Base-by-base conservation (phyloP, 73 alveolate species). In the Uronychia binucleata region DNA sequence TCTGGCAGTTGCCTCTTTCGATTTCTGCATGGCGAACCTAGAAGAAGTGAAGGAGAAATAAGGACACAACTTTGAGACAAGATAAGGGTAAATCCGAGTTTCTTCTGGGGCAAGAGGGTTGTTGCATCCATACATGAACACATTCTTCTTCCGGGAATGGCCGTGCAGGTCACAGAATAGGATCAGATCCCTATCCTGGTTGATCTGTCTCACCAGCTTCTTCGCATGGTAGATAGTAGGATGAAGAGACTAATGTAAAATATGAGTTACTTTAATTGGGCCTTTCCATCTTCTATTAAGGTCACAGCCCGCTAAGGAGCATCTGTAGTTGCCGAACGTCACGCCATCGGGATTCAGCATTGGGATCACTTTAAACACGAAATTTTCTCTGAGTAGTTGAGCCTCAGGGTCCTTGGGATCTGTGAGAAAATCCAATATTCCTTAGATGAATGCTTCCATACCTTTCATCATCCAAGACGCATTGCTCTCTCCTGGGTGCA, bases 311-410 rank as follows among this genome's bases (percentile, higher is more conserved):
- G 98, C 98, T 28, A 96, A 92, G 31, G 98, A 92, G 84, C 98
- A 95, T 33, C 99, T 81, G 57, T 97, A 97, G 85, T 97, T 96
- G 30, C 99, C 99, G 32, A 92, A 95, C 34, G 94, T 93, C 30
- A 96, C 99, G 0, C 99, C 99, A 86, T 97, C 99, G 1, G 98
- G 98, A 84, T 97, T 97, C 80, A 97, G 89, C 99, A 97, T 97
- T 29, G 99, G 99, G 28, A 97, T 94, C 32, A 95, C 85, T 91
- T 95, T 95, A 85, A 95, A 90, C 1, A 95, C 90, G 86, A 88
- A 95, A 58, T 93, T 85, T 77, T 95, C 95, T 79, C 98, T 83
- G 59, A 95, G 89, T 85, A 88, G 60, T 82, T 93, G 86, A 0
- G 98, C 98, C 77, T 95, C 97, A 25, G 90, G 94, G 46, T 77